Percentiles rank a stretch among this genome's conserved stretches.
Evolutionary conservation across 2,329 filamentous ascomycete species (phyloP).

Genomic region (Aspergillus udagawae): DNA sequence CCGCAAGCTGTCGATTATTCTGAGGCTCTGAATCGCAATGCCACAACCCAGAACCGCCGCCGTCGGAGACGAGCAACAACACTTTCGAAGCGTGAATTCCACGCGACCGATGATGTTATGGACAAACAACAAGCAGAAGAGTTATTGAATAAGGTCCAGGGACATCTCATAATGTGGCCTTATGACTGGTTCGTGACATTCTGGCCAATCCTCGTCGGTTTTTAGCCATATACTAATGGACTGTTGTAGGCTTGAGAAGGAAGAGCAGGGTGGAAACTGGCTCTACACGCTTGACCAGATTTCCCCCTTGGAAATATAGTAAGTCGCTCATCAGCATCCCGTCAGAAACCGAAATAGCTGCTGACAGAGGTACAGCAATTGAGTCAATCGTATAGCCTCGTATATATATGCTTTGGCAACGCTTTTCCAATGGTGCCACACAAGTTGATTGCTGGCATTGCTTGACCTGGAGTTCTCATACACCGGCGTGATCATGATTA

Average conservation of each 20-base stretch:
- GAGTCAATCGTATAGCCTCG: conserved; percentile 10
- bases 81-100: conserved; percentile 45
- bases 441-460: not conserved
- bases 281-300: conserved; percentile 94
- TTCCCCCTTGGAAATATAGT: conserved; percentile 92
- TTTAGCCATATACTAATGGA: conserved; percentile 9
- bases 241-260: conserved; percentile 64
- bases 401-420: not conserved
- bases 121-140: conserved; percentile 73
- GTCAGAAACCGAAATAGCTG: not conserved
- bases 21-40: conserved; percentile 38
- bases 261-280: conserved; percentile 94
- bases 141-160: conserved; percentile 76
- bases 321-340: conserved; percentile 17
- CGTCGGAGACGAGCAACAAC: conserved; percentile 44
- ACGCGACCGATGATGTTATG: conserved; percentile 69
- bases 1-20: conserved; percentile 36
- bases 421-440: not conserved
- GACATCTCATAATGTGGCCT: conserved; percentile 84
- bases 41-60: conserved; percentile 30
- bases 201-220: conserved; percentile 4
- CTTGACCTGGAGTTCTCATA: not conserved
- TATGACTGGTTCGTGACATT: conserved; percentile 69
- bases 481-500: not conserved
- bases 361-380: conserved; percentile 27